Evolutionary conservation across 1,284 basidiomycete species (phyloP), one percentile per base, ranked within the genome.

Genomic region (Lentinula novae-zelandiae): DNA sequence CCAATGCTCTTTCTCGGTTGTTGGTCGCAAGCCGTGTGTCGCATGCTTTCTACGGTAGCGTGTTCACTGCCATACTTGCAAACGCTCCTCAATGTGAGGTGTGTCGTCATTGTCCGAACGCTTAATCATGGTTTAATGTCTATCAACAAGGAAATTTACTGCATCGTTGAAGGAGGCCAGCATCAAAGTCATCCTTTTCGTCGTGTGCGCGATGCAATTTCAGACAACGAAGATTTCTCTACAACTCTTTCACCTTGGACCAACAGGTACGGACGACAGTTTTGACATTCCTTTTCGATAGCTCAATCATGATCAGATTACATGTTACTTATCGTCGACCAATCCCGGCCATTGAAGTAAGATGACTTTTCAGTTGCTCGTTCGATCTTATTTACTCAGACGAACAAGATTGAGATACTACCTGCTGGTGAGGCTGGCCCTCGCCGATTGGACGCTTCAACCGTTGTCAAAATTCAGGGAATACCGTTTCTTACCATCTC

Each of bases 361-460:
- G 69, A 58, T 39, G 46, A 0, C 27, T 27, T 27, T 4, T 27
- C 27, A 2, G 31, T 52, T 34, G 39, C 27, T 17, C 10, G 15
- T 53, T 48, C 44, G n/a, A 64, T 65, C 53, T 64, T 53, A 51
- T 49, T 12, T 50, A 61, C 51, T 54, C 56, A 50, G 50, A 46
- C 60, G 57, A 44, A 58, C 15, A 64, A 92, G 90, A 90, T 92
- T 72, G 90, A 92, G 73, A 90, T 92, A 60, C 71, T 92, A 48
- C 85, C 86, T 27, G 90, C 89, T 50, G 90, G 90, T 20, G 90
- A 92, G 73, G 82, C 83, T 58, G 90, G 90, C 5, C 90, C 90
- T 53, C 85, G 89, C 58, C 82, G 81, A 65, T 78, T 92, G 42
- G 86, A 92, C 72, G 67, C 75, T 48, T 77, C 79, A 33, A 90